A percentile compares a stretch with the other conserved stretches of the same genome.
These are phyloP conservation scores for Pyropia haitanensis DNA, from an alignment of 23 red algal species.

Conservation along the genomic window DNA sequence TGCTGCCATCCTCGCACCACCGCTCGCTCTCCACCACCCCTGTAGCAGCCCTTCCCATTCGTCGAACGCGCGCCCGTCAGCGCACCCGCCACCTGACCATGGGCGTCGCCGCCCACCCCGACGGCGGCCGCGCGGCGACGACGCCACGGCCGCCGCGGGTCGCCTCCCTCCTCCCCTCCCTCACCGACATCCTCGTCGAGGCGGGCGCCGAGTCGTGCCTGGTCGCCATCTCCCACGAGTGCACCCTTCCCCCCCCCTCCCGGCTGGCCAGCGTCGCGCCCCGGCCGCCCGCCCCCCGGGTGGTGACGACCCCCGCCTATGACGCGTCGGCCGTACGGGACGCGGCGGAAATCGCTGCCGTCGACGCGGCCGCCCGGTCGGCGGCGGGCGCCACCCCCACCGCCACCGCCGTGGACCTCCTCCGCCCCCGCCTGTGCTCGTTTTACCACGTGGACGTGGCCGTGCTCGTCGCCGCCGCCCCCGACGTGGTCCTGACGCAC, in stretches of 20 bases:
- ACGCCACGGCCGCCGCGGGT: slow-evolving; percentile 2
- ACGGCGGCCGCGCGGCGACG: neutral
- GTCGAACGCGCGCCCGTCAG: no score
- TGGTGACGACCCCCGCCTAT: slow-evolving; percentile 14
- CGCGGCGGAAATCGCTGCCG: slow-evolving; percentile 19
- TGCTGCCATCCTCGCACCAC: no score
- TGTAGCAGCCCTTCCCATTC: no score
- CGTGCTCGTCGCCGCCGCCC: slow-evolving; percentile 11
- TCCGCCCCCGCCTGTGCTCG: slow-evolving; percentile 27
- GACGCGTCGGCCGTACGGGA: neutral
- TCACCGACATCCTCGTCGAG: slow-evolving; percentile 40
- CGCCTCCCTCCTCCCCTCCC: slow-evolving; percentile 37
- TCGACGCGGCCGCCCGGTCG: slow-evolving; percentile 11
- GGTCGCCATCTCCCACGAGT: slow-evolving; percentile 37
- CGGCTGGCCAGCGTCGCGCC: neutral
- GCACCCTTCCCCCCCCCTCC: neutral
- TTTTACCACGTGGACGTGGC: slow-evolving; percentile 31
- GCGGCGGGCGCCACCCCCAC: slow-evolving; percentile 4
- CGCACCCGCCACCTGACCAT: no score
- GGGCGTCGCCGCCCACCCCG: no score
- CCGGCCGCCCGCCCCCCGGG: neutral
- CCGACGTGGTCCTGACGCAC: slow-evolving; percentile 40
- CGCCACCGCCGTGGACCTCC: slow-evolving; percentile 10
- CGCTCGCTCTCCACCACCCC: no score
- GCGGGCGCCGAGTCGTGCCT: slow-evolving; percentile 3